Conservation (phyloP, 2,329 filamentous ascomycete genomes). For the Botrytis aclada region DNA sequence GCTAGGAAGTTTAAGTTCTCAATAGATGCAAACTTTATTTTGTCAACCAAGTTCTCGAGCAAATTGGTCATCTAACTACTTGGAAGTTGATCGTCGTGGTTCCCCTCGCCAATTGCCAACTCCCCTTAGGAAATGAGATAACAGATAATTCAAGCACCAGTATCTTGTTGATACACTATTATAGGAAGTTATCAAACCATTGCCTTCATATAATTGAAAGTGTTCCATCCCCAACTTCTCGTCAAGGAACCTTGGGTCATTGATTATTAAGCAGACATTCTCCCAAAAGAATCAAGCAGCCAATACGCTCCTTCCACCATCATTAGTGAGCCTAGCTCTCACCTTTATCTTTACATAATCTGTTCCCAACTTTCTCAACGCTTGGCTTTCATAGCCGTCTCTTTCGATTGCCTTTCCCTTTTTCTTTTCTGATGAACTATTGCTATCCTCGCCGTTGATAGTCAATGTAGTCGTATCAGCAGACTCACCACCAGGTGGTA, state of each 20-base stretch:
- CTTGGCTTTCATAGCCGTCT: background rate
- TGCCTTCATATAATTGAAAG: background rate
- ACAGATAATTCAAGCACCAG: too few relatives aligned
- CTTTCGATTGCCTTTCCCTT: too few relatives aligned
- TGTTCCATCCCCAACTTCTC: background rate
- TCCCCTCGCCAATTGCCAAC: background rate
- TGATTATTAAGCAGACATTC: background rate
- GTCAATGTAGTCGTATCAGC: background rate
- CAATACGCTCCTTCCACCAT: constrained; percentile 9
- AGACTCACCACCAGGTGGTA: background rate
- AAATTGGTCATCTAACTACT: background rate
- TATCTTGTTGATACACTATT: background rate
- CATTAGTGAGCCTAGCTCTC: background rate
- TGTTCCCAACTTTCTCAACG: background rate
- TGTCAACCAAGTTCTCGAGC: fast-evolving
- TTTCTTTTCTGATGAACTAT: too few relatives aligned
- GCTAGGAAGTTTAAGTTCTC: background rate
- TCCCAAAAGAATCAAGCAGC: background rate
- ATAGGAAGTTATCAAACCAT: background rate
- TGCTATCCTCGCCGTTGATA: too few relatives aligned
- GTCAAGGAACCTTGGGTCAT: background rate
- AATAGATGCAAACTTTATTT: too few relatives aligned
- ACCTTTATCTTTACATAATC: constrained; percentile 2
- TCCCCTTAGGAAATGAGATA: background rate
- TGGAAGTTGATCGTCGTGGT: background rate